Conservation (phyloP, 2,329 filamentous ascomycete species). For the Botrytis fabae region DNA sequence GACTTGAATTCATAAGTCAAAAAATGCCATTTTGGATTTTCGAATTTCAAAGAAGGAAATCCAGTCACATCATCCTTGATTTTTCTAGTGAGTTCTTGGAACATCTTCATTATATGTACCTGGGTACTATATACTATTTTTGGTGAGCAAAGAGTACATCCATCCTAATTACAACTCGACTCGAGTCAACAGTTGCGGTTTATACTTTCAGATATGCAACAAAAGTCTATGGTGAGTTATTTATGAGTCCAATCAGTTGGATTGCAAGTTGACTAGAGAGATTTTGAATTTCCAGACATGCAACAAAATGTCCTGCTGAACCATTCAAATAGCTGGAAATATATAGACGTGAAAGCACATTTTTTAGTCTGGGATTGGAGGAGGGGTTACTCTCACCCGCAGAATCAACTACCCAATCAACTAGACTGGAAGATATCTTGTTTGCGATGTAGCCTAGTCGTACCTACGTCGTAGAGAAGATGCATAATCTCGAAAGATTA, state of each 20-base stretch:
- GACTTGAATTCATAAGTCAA: not conserved
- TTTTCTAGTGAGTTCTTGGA: not conserved
- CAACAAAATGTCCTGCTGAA: not conserved
- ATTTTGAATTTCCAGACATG: not conserved
- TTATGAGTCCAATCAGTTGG: not conserved
- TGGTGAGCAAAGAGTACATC: not conserved
- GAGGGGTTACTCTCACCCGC: not conserved
- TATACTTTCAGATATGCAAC: conserved; percentile 7
- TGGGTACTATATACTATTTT: not conserved
- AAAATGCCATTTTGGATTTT: not conserved
- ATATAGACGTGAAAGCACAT: not conserved
- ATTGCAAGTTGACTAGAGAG: not conserved
- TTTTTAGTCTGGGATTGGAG: not conserved
- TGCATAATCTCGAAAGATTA: not conserved
- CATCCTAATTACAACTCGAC: not conserved
- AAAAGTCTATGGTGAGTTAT: not conserved
- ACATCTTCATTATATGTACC: not conserved
- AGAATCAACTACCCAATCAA: not conserved
- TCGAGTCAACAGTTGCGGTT: not conserved
- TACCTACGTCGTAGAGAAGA: not conserved
- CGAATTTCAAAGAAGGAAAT: not conserved
- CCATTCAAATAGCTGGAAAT: not conserved
- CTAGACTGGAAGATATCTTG: not conserved
- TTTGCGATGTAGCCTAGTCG: not conserved
- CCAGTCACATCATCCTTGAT: not conserved